Base-by-base conservation (phyloP, 768 basidiomycete genomes). In the Agaricus subrufescens region DNA sequence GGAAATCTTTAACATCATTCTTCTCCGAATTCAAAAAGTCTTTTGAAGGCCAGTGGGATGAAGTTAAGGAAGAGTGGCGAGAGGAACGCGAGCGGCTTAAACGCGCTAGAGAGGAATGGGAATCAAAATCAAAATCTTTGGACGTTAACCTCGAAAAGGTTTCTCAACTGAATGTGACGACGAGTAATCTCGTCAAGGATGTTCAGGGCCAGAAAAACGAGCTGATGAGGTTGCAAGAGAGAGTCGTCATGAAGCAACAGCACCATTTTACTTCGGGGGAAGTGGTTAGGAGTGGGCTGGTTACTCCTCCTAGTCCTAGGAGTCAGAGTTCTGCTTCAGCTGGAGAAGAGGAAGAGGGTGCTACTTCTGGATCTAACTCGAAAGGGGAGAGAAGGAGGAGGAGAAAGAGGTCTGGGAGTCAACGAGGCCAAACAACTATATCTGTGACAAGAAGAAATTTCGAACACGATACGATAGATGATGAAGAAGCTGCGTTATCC, bases 51-150 rank as follows among this genome's bases (percentile, higher is more conserved):
- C 82, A 86, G 49, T 94, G 91, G 91, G 80, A 74, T 37, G 73
- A 69, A 29, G 85, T 94, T 31, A 83, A 86, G 62, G 86, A 91
- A 61, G 88, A 89, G 54, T 97, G 93, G 93, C 78, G 78, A 1
- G 75, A 81, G 38, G 94, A 97, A 69, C 77, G 93, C 3, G 87
- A 87, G 58, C 77, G 91, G 19, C 75, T 97, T 10, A 75, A 77
- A 40, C 74, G 78, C 19, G 91, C 91, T 11, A 77, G 86, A 47
- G 85, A 89, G 42, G 91, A 94, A 61, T 95, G 89, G 87, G 94
- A 95, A 69, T 70, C 57, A 5, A 78, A 83, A 53, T 73, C 81
- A 51, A 73, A 76, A 11, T 67, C 68, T 8, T 71, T 85, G n/a
- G 84, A 86, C 61, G 69, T 73, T 12, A 76, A 80, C 3, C 60